Percentiles rank a stretch among this genome's conserved stretches.
Conservation (phyloP, 768 basidiomycete genomes). For the Coprinopsis marcescibilis region DNA sequence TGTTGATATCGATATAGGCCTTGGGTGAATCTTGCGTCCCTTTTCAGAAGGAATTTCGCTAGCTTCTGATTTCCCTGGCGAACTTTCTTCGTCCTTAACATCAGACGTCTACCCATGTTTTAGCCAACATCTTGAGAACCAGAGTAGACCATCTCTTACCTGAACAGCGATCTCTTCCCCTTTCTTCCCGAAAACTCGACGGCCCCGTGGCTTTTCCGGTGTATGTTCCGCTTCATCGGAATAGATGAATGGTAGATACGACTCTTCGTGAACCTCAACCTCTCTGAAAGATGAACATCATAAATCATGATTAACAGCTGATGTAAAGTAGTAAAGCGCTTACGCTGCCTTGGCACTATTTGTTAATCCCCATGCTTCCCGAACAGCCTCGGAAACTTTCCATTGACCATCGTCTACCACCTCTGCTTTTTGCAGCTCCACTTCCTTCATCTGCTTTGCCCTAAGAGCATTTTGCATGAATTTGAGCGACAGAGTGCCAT, state of each 20-base stretch:
- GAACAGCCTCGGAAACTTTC: constrained; percentile 14
- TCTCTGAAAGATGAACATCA: constrained; percentile 6
- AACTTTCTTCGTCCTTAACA: background rate
- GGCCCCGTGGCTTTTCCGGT: constrained; percentile 28
- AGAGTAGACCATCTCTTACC: constrained; percentile 13
- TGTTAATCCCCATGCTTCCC: constrained; percentile 15
- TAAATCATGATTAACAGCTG: background rate
- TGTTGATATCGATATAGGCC: constrained; percentile 23
- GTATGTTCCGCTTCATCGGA: background rate
- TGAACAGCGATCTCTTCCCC: constrained; percentile 30
- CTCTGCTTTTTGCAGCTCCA: constrained; percentile 11
- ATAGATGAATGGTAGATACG: constrained; percentile 16
- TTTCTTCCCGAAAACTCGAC: constrained; percentile 41
- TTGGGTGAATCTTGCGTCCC: constrained; percentile 19
- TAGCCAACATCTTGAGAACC: no score
- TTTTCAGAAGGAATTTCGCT: constrained; percentile 13
- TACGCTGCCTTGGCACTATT: background rate
- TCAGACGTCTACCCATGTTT: no score
- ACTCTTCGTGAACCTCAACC: constrained; percentile 10
- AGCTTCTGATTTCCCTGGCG: background rate
- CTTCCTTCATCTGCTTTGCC: constrained; percentile 10
- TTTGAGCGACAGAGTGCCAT: constrained; percentile 13
- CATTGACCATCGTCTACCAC: constrained; percentile 16
- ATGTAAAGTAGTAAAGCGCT: background rate
- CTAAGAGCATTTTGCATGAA: constrained; percentile 17